These are phyloP conservation scores for Phytopythium delawarense DNA, from an alignment of 352 stramenopile species.

Conservation along the genomic window DNA sequence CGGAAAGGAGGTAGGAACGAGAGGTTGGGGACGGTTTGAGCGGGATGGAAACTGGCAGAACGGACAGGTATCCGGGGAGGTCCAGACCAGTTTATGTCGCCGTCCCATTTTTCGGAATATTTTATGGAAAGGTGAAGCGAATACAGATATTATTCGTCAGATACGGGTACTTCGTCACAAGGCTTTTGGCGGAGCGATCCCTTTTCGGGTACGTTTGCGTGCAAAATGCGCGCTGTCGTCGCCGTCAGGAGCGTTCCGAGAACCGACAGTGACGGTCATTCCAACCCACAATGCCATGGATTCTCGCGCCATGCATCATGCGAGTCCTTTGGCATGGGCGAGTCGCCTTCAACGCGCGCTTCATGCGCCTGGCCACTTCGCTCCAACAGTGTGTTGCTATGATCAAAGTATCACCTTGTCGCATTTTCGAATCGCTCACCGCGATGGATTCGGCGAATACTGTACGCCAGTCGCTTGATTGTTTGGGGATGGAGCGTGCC, in stretches of 20 bases:
- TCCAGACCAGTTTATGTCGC: not conserved
- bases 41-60: not conserved
- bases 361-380: too few species aligned
- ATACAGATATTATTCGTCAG: not conserved
- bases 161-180: not conserved
- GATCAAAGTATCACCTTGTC: not conserved
- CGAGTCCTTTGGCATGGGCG: too few species aligned
- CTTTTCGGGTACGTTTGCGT: too few species aligned
- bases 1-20: not conserved
- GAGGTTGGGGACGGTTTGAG: not conserved
- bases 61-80: not conserved
- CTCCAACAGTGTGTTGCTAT: too few species aligned
- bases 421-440: not conserved
- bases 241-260: not conserved
- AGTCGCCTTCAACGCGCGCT: too few species aligned
- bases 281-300: not conserved
- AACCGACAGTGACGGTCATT: not conserved
- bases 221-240: too few species aligned
- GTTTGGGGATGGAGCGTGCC: not conserved
- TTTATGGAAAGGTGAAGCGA: not conserved
- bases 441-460: not conserved
- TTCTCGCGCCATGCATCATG: too few species aligned
- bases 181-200: not conserved
- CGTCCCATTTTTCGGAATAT: conserved; percentile 4
- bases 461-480: not conserved